Evolutionary conservation across 2,329 filamentous ascomycete genomes (phyloP), one percentile per base, ranked within the genome.

Genomic region (Fusarium haematococcum): DNA sequence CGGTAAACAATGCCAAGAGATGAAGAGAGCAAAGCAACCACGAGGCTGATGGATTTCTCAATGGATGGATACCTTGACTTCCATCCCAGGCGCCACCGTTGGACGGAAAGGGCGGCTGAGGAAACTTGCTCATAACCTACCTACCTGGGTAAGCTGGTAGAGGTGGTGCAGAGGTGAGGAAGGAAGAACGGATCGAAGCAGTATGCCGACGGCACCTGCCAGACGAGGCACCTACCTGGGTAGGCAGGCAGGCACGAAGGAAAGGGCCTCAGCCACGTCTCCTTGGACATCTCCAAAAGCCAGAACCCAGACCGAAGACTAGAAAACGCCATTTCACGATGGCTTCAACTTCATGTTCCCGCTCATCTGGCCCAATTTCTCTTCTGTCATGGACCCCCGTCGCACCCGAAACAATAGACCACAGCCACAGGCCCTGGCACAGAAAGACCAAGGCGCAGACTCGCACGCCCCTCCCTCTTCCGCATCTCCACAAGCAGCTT

Each of bases 361-460:
- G 56, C 27, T 25, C 39, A 8, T 25, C 43, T 27, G 25, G 41
- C 50, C 57, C 58, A 63, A 75, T 63, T n/a, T 50, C 50, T 56
- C 27, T 13, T 64, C 68, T 52, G 54, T 23, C 54, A 59, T 58
- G 37, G 59, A 32, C 61, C 66, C 72, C 72, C 50, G 72, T 75
- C 66, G 54, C 63, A 75, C 63, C 63, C 73, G 73, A 75, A 75
- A 75, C 73, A 73, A 75, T 75, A 75, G 69, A 70, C 52, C 61
- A 68, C 61, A 75, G 69, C 71, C 71, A 74, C 65, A 72, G 57
- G 48, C 11, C 62, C 63, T 60, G 50, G 41, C 48, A 54, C 35
- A 33, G 23, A 52, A 37, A 27, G 33, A 45, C 58, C 50, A 33
- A 37, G 23, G 30, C 30, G 45, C 54, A 11, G 30, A 45, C 41